Base-by-base conservation (phyloP, 768 basidiomycete genomes). In the Agaricus subrufescens region DNA sequence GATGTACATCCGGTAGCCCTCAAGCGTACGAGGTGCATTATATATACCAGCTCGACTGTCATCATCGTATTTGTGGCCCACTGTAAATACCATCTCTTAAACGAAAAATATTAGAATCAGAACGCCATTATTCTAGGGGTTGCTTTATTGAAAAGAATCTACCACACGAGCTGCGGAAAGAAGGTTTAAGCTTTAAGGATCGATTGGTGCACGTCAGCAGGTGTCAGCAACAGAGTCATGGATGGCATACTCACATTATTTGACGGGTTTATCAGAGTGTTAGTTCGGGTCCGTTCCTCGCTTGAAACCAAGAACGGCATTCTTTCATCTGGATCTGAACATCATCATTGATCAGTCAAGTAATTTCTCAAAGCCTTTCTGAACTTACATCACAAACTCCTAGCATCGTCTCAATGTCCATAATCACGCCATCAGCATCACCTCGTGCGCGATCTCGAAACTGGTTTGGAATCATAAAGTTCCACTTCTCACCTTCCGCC, bases 361-460 rank as follows among this genome's bases (percentile, higher is more conserved):
- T 27, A 10, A 10, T 23, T n/a, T 7, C 42, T 37, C 23, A n/a
- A 8, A 38, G 14, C 7, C 23, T 52, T 31, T 37, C n/a, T 3
- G 44, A 42, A 67, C 66, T 62, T 65, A 78, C 76, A 59, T 75
- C 70, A 31, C 70, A 66, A 43, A 75, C 48, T 10, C 67, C 69
- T 19, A 76, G 50, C 31, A 71, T 50, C 1, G 62, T 69, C 54
- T 73, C 67, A 40, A 78, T 64, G 54, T 76, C 75, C 29, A 65
- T 64, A 46, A 74, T 63, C 29, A 77, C 74, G 8, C 69, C 71
- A 56, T 70, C 68, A 3, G 69, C 66, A 31, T 71, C 69, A n/a
- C 60, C 60, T 56, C 66, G 62, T 11, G 71, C 74, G 52, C 50
- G 61, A 42, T 51, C 54, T 42, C 57, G 46, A 30, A 58, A 58